phyloP scores from a whole-genome alignment of 805 yeast species.

The Sugiyamaella chiloensis region DNA sequence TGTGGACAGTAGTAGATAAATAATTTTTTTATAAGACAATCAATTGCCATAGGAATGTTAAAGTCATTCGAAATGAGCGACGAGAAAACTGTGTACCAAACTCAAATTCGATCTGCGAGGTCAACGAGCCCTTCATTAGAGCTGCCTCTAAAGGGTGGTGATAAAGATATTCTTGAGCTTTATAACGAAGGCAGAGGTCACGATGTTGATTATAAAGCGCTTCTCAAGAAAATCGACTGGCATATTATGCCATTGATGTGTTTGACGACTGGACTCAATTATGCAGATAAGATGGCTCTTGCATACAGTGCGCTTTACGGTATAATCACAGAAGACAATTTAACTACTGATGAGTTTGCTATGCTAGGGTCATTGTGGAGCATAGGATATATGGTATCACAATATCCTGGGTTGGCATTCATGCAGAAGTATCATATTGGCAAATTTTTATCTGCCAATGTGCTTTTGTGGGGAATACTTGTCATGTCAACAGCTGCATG shows the following conservation, averaged over 20 bases:
- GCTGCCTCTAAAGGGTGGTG: neutral
- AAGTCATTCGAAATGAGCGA: neutral
- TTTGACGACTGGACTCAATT: constrained; percentile 16
- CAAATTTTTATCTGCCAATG: constrained; percentile 11
- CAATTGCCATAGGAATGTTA: no score
- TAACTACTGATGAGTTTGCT: neutral
- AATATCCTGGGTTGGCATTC: constrained; percentile 1
- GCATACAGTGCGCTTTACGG: constrained; percentile 53
- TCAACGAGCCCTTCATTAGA: neutral
- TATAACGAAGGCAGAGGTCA: neutral
- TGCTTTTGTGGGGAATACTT: constrained; percentile 18
- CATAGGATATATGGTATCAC: neutral
- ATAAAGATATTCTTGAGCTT: neutral
- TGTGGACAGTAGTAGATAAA: no score
- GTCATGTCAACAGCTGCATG: constrained; percentile 30
- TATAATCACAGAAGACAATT: constrained; percentile 27
- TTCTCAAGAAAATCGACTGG: constrained; percentile 24
- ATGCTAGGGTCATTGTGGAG: neutral
- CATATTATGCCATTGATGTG: constrained; percentile 19
- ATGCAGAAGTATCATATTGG: constrained; percentile 4
- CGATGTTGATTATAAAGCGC: neutral
- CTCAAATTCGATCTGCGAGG: neutral
- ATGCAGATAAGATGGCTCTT: constrained; percentile 47
- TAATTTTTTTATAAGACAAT: no score
- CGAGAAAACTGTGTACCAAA: neutral